Conservation (phyloP, 306 rosid species). For the Dryas alaskensis region DNA sequence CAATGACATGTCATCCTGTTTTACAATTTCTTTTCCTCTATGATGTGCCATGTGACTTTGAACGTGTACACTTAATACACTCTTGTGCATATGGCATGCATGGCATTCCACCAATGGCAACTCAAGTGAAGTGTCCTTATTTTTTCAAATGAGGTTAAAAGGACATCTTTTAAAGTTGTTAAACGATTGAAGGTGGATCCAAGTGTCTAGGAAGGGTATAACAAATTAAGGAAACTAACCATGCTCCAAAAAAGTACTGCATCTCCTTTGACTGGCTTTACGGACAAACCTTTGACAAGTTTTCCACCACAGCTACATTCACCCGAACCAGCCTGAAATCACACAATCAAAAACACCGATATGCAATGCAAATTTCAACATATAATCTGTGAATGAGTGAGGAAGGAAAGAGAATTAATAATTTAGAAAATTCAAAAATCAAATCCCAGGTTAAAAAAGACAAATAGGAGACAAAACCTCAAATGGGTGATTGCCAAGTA, state of each 20-base stretch:
- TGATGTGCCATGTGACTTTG: neutral
- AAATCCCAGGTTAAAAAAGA: neutral
- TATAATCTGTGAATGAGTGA: neutral
- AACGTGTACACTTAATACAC: too few species aligned
- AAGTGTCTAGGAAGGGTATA: neutral
- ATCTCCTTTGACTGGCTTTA: conserved; percentile 80
- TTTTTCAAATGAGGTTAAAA: too few species aligned
- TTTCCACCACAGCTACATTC: conserved; percentile 92
- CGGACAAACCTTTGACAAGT: conserved; percentile 60
- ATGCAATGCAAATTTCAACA: neutral
- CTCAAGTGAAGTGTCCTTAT: neutral
- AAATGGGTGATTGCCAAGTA: too few species aligned
- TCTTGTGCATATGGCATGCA: neutral
- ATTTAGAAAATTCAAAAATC: neutral
- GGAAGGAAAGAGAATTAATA: conserved; percentile 2
- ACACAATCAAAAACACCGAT: conserved; percentile 3
- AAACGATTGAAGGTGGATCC: neutral
- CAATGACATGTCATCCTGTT: neutral
- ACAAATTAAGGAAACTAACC: conserved; percentile 50
- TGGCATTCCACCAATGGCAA: neutral
- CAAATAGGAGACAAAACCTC: neutral
- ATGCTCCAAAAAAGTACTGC: conserved; percentile 98
- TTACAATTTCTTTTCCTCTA: neutral
- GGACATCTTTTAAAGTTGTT: neutral
- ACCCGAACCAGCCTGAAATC: conserved; percentile 79